Conservation (phyloP, 257 asterid genomes). For the Przewalskia tangutica region DNA sequence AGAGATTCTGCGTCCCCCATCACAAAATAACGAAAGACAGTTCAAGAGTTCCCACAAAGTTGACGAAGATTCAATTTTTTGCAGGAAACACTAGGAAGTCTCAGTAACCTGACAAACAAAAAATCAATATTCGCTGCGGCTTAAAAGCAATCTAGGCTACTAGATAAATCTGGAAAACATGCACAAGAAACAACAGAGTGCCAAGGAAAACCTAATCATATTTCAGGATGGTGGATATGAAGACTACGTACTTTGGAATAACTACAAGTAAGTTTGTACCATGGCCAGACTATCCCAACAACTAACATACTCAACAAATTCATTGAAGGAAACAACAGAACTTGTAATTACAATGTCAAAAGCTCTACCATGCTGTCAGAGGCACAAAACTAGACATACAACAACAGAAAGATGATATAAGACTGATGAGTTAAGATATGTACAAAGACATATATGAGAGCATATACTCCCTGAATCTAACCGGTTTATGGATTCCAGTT, state of each 20-base stretch:
- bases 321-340: neutral
- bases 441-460: neutral
- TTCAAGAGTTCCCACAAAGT: constrained; percentile 2
- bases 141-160: neutral
- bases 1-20: constrained; percentile 74
- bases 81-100: constrained; percentile 11
- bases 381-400: neutral
- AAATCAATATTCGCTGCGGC: neutral
- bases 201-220: neutral
- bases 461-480: neutral
- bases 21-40: constrained; percentile 3
- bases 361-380: neutral
- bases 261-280: neutral
- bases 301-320: neutral
- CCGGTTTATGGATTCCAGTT: neutral
- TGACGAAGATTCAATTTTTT: neutral
- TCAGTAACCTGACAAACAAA: neutral
- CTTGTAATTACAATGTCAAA: neutral
- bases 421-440: neutral
- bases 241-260: neutral
- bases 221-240: neutral
- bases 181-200: neutral
- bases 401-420: neutral
- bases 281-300: neutral
- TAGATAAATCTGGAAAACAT: neutral